phyloP scores from a whole-genome alignment of 768 basidiomycete genomes.

The Gloeophyllum trabeum region DNA sequence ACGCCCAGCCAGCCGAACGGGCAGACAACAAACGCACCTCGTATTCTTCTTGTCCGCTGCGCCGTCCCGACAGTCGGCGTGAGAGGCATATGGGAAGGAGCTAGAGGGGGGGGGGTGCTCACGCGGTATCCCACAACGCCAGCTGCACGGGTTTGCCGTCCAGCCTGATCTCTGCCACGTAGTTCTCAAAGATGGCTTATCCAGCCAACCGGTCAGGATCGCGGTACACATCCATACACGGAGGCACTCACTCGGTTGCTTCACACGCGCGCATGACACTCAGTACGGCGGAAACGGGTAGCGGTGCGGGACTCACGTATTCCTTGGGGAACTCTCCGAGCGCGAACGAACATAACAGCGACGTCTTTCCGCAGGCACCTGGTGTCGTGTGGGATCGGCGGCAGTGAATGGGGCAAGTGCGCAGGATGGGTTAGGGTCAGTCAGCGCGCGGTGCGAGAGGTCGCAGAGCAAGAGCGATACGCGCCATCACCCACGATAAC shows the following conservation, averaged over 20 bases:
- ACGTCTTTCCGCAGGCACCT: conserved; percentile 97
- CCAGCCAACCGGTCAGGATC: too few species aligned
- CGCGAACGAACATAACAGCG: conserved; percentile 82
- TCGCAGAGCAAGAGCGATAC: conserved; percentile 16
- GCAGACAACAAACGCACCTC: conserved; percentile 45
- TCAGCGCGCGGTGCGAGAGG: background rate
- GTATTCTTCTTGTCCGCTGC: conserved; percentile 96
- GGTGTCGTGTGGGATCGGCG: conserved; percentile 6
- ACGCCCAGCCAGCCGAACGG: background rate
- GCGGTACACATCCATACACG: too few species aligned
- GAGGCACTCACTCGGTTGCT: conserved; percentile 39
- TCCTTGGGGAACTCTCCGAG: conserved; percentile 93
- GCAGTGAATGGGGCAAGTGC: conserved; percentile 4
- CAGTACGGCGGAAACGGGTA: conserved; percentile 2
- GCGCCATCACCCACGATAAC: conserved; percentile 95
- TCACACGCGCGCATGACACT: background rate
- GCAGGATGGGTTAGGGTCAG: conserved; percentile 2
- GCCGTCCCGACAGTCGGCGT: conserved; percentile 7
- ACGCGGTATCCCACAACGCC: conserved; percentile 99
- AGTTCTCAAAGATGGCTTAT: conserved; percentile 97
- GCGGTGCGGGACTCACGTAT: conserved; percentile 53
- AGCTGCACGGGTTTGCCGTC: conserved; percentile 97
- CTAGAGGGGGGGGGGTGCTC: conserved; percentile 28
- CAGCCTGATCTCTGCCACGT: conserved; percentile 94
- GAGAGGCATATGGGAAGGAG: conserved; percentile 2